A percentile compares a stretch with the other conserved stretches of the same genome.
These are phyloP conservation scores for Panicum hallii DNA, from an alignment of 202 grass and related monocot genomes.

Conservation along the genomic window DNA sequence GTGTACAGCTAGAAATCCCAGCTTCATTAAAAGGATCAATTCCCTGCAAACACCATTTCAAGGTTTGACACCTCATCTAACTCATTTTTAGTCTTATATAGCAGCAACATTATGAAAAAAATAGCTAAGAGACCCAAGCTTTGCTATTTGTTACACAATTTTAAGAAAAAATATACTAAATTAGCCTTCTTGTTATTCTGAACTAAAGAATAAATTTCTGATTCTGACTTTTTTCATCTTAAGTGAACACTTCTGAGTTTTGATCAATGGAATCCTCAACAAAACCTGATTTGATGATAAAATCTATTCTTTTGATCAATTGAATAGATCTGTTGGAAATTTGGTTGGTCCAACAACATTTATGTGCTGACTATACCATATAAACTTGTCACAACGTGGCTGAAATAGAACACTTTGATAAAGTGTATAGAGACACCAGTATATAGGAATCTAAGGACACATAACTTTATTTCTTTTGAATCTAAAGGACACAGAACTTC, in stretches of 20 bases:
- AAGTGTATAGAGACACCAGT: no score
- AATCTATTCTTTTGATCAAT: not conserved
- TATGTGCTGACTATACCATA: not conserved
- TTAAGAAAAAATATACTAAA: not conserved
- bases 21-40: constrained; percentile 72
- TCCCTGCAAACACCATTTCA: constrained; percentile 76
- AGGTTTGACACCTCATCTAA: constrained; percentile 59
- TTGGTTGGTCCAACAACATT: not conserved
- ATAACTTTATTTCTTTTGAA: not conserved
- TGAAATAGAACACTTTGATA: not conserved
- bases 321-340: not conserved
- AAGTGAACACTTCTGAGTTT: not conserved
- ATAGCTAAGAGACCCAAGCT: not conserved
- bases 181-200: not conserved
- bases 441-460: no score
- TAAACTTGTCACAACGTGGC: not conserved
- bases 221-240: not conserved
- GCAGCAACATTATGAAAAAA: constrained; percentile 3
- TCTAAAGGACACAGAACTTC: not conserved
- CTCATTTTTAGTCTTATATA: constrained; percentile 19
- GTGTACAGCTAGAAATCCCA: constrained; percentile 77
- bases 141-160: constrained; percentile 4
- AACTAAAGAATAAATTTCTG: not conserved
- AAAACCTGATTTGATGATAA: not conserved
- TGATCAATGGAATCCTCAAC: not conserved